These are phyloP conservation scores for Escallonia herrerae DNA, from an alignment of 129 eudicot species.

Conservation along the genomic window DNA sequence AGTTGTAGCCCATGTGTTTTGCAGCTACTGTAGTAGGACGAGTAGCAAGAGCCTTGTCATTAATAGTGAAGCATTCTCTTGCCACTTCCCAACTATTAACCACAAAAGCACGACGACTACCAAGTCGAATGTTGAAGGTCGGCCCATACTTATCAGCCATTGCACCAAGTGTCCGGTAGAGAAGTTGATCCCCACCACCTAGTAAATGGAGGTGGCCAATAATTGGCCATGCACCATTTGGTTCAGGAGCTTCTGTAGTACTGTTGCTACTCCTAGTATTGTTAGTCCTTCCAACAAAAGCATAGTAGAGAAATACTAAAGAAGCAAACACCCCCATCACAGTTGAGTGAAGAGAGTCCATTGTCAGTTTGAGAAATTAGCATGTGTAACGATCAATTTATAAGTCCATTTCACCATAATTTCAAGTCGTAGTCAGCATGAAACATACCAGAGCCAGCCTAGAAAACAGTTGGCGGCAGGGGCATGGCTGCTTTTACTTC, in stretches of 20 bases:
- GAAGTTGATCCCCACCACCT: background rate
- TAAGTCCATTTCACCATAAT: background rate
- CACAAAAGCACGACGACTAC: background rate
- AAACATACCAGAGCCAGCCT: no score
- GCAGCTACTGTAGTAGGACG: conserved; percentile 4
- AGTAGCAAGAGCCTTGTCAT: conserved; percentile 17
- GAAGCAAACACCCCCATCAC: background rate
- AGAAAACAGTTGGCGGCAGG: no score
- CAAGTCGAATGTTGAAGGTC: conserved; percentile 1
- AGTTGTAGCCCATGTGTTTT: conserved; percentile 24
- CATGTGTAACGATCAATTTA: background rate
- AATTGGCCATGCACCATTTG: conserved; percentile 3
- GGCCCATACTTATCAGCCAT: conserved; percentile 9
- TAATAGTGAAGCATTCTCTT: conserved; percentile 12
- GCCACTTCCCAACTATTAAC: conserved; percentile 1
- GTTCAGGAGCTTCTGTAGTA: background rate
- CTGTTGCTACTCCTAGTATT: background rate
- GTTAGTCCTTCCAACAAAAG: background rate
- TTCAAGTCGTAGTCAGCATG: background rate
- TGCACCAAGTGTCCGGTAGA: background rate
- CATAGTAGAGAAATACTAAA: background rate
- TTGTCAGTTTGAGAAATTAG: background rate
- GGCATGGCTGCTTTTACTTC: no score
- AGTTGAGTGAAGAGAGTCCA: background rate
- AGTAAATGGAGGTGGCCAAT: conserved; percentile 14